A percentile compares a stretch with the other conserved stretches of the same genome.
phyloP scores from a whole-genome alignment of 1,139 yeast species.

The Yamadazyma blattariae region DNA sequence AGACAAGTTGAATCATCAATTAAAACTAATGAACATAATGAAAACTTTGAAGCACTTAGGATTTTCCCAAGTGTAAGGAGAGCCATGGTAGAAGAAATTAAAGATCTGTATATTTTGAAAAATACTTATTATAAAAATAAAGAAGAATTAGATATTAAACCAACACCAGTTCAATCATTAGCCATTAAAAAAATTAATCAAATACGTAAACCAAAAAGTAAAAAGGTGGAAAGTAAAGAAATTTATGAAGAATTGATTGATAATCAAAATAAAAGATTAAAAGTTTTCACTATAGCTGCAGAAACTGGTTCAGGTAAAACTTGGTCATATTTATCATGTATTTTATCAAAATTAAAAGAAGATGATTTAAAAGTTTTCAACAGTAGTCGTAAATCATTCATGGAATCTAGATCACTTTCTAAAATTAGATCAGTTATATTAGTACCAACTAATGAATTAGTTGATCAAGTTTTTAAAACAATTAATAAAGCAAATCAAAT shows the following conservation, averaged over 20 bases:
- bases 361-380: slow-evolving; percentile 37
- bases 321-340: slow-evolving; percentile 80
- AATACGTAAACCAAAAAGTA: slow-evolving; percentile 22
- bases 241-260: slow-evolving; percentile 24
- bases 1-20: slow-evolving; percentile 17
- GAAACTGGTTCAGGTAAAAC: slow-evolving; percentile 98
- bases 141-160: slow-evolving; percentile 31
- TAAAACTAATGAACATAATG: slow-evolving; percentile 47
- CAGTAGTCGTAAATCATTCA: slow-evolving; percentile 29
- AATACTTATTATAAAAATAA: slow-evolving; percentile 32
- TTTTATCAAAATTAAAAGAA: slow-evolving; percentile 65
- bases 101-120: slow-evolving; percentile 41
- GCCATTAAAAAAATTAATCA: slow-evolving; percentile 43
- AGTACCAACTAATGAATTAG: slow-evolving; percentile 87
- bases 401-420: slow-evolving; percentile 27
- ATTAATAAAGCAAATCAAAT: slow-evolving; percentile 38
- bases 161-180: slow-evolving; percentile 45
- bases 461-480: slow-evolving; percentile 68
- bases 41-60: slow-evolving; percentile 60
- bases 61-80: slow-evolving; percentile 66
- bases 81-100: slow-evolving; percentile 60
- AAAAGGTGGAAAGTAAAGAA: slow-evolving; percentile 15
- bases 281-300: slow-evolving; percentile 81
- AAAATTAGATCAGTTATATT: slow-evolving; percentile 67
- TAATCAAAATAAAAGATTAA: slow-evolving; percentile 40